Percentiles rank a stretch among this genome's conserved stretches.
phyloP scores from a whole-genome alignment of 768 basidiomycete genomes.

The Filobasidium wieringae region DNA sequence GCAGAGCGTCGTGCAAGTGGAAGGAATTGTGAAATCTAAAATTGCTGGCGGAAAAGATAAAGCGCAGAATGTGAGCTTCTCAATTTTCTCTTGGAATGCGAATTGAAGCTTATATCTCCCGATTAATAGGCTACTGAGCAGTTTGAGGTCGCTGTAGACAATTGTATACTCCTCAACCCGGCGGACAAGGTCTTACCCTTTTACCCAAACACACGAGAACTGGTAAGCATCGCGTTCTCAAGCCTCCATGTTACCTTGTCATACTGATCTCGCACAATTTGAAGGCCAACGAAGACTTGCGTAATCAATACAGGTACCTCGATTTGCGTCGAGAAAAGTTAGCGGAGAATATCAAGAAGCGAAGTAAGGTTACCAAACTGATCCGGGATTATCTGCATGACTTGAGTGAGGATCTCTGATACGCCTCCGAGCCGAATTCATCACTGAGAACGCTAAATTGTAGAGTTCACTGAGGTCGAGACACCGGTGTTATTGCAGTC shows the following conservation, averaged over 20 bases:
- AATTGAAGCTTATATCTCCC: conserved; percentile 1
- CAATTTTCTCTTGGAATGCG: background rate
- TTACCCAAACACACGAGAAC: conserved; percentile 59
- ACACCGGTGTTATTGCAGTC: conserved; percentile 83
- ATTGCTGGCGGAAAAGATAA: background rate
- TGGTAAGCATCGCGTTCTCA: conserved; percentile 46
- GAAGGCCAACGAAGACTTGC: conserved; percentile 73
- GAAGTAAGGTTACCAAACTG: conserved; percentile 69
- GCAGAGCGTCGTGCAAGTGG: conserved; percentile 65
- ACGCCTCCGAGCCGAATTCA: too few relatives aligned
- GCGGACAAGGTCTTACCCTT: conserved; percentile 66
- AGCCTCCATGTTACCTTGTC: background rate
- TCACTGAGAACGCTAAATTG: too few relatives aligned
- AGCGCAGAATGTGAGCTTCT: background rate
- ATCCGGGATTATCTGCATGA: conserved; percentile 62
- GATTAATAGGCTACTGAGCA: conserved; percentile 55
- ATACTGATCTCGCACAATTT: background rate
- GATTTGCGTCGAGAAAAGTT: conserved; percentile 69
- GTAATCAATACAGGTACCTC: conserved; percentile 73
- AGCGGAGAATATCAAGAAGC: conserved; percentile 64
- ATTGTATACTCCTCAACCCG: conserved; percentile 65
- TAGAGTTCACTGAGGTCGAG: conserved; percentile 86
- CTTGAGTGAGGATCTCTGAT: conserved; percentile 47
- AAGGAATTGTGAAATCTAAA: conserved; percentile 55
- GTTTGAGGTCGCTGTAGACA: conserved; percentile 65